A percentile compares a stretch with the other conserved stretches of the same genome.
phyloP scores from a whole-genome alignment of 805 yeast genomes.

The Yamadazyma endophytica region DNA sequence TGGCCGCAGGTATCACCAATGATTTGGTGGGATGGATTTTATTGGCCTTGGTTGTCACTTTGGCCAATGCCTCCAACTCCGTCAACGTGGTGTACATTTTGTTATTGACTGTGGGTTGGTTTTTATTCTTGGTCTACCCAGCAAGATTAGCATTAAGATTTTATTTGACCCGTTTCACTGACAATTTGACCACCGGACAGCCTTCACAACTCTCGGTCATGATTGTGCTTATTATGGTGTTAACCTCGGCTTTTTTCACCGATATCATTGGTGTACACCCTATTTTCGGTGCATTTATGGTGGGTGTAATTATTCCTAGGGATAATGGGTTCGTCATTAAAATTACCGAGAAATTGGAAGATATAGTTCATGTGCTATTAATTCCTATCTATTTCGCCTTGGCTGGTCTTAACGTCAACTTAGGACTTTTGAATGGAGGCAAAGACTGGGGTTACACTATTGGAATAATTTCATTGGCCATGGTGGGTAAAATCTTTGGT shows the following conservation, averaged over 20 bases:
- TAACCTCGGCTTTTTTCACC: constrained; percentile 71
- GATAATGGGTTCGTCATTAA: constrained; percentile 69
- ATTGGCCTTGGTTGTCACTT: constrained; percentile 69
- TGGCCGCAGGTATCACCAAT: constrained; percentile 79
- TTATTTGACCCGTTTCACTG: constrained; percentile 42
- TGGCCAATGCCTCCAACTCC: constrained; percentile 70
- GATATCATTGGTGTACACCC: constrained; percentile 85
- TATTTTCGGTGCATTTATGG: constrained; percentile 79
- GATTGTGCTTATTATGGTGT: constrained; percentile 51
- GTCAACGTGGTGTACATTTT: constrained; percentile 67
- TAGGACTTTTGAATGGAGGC: constrained; percentile 61
- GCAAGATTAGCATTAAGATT: constrained; percentile 46
- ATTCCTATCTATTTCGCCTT: constrained; percentile 78
- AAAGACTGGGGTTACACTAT: constrained; percentile 75
- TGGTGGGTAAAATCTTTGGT: constrained; percentile 63
- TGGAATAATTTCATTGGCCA: constrained; percentile 63
- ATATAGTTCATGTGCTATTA: constrained; percentile 64
- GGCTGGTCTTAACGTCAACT: constrained; percentile 69
- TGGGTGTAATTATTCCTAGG: constrained; percentile 72
- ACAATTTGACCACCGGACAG: constrained; percentile 53
- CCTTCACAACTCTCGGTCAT: constrained; percentile 62
- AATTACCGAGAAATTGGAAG: constrained; percentile 73
- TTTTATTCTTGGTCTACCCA: constrained; percentile 54
- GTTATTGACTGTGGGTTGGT: constrained; percentile 67
- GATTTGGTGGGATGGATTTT: constrained; percentile 81